Base-by-base conservation (phyloP, 495 filamentous ascomycete genomes). In the Neurospora africana region DNA sequence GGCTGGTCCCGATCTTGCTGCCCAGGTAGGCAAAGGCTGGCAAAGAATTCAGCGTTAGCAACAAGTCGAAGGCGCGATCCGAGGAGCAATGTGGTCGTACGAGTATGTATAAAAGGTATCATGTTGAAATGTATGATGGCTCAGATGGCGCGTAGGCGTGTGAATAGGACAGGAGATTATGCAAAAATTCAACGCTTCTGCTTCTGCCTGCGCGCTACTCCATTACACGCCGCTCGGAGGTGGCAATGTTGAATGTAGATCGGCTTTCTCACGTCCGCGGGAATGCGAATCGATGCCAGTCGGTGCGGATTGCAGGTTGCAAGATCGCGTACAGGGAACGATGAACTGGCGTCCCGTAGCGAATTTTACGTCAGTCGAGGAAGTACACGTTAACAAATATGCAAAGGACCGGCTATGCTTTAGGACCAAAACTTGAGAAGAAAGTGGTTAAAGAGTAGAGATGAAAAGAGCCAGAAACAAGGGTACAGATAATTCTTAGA, bases 51-150 rank as follows among this genome's bases (percentile, higher is more conserved):
- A 21, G 70, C 73, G 77, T 81, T 74, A 79, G 75, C 73, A 65
- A 70, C 70, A 36, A 71, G 21, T 33, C 36, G 61, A 67, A 68
- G 58, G 70, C 23, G 44, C n/a, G 39, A 58, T 68, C 23, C 47
- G 70, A 44, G 68, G 38, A 65, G 36, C 47, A 71, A 72, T 68
- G 41, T 70, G 23, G 38, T 23, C 91, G 75, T 84, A 95, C 94
- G 89, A 77, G 82, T 81, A 79, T 97, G 89, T 81, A 97, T 92
- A 77, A 91, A 96, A 71, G 94, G 91, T 76, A 97, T 83, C 94
- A 98, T 97, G 35, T 41, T 83, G 65, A 36, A 40, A 67, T 21
- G 27, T 65, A 27, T 35, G 27, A 65, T 27, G 47, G 47, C 15
- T 65, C 27, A 65, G 27, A 65, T 19, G 2, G 53, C 27, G 53